phyloP scores from a whole-genome alignment of 352 stramenopile genomes.

The Phytopythium montanum region DNA sequence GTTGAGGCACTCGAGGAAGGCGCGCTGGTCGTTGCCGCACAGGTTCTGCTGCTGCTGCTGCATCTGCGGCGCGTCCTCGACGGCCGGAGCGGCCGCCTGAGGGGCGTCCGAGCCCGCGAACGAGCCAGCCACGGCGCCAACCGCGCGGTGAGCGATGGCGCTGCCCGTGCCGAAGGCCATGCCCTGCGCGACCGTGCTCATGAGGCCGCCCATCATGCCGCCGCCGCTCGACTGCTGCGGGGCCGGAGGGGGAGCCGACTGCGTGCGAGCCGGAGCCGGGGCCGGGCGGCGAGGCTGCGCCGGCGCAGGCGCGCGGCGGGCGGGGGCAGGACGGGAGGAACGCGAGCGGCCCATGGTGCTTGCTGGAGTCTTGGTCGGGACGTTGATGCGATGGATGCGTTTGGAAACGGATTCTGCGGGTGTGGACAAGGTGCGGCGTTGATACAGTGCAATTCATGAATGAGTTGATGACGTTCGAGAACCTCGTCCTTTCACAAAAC shows the following conservation, averaged over 20 bases:
- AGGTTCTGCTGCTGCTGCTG: slow-evolving; percentile 41
- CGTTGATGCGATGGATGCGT: slow-evolving; percentile 2
- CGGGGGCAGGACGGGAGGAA: slow-evolving; percentile 44
- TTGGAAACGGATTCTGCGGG: too few species aligned
- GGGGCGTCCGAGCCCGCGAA: slow-evolving; percentile 58
- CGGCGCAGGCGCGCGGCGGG: slow-evolving; percentile 38
- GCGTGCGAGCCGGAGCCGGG: slow-evolving; percentile 40
- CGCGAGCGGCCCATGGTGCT: slow-evolving; percentile 70
- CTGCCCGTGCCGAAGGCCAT: slow-evolving; percentile 98
- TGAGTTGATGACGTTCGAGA: too few species aligned
- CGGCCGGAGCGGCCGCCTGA: slow-evolving; percentile 24
- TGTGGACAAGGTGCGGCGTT: too few species aligned
- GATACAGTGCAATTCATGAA: too few species aligned
- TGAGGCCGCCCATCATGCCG: slow-evolving; percentile 94
- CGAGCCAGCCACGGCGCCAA: slow-evolving; percentile 72
- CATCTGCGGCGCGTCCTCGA: slow-evolving; percentile 18
- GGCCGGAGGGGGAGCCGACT: slow-evolving; percentile 47
- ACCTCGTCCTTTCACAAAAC: too few species aligned
- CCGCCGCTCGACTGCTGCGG: slow-evolving; percentile 49
- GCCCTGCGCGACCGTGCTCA: slow-evolving; percentile 94
- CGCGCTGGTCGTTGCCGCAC: slow-evolving; percentile 75
- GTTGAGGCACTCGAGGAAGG: slow-evolving; percentile 85
- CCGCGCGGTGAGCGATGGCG: slow-evolving; percentile 93
- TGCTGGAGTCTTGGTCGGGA: slow-evolving; percentile 7
- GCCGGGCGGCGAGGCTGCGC: slow-evolving; percentile 31